These are phyloP conservation scores for Eucalyptus decipiens DNA, from an alignment of 345 rosid genomes.

Conservation along the genomic window DNA sequence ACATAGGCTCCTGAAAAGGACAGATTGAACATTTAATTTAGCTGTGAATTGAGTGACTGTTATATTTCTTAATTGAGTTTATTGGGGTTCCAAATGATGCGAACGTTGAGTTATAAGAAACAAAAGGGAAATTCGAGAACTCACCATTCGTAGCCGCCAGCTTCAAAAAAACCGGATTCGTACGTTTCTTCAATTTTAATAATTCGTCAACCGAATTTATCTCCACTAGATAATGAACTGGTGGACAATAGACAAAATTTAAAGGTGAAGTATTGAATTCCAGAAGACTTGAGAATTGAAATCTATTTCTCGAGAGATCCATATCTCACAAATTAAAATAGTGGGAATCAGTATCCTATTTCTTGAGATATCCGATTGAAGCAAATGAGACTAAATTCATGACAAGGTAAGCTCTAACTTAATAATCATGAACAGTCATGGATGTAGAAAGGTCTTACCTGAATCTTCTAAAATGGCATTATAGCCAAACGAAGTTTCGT, in stretches of 20 bases:
- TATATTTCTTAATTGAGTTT: too few relatives aligned
- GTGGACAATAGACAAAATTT: background rate
- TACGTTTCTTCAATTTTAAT: accelerated
- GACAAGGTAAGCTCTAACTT: too few relatives aligned
- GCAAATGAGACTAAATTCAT: too few relatives aligned
- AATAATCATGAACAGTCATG: background rate
- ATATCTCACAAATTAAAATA: too few relatives aligned
- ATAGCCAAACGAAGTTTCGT: background rate
- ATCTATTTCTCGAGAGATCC: too few relatives aligned
- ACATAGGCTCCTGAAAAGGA: background rate
- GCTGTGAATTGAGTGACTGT: accelerated
- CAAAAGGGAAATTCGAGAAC: background rate
- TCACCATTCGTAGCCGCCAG: accelerated
- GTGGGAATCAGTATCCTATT: too few relatives aligned
- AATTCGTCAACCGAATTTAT: accelerated
- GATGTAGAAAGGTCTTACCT: too few relatives aligned
- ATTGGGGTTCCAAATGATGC: background rate
- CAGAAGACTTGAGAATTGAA: too few relatives aligned
- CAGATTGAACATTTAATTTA: accelerated
- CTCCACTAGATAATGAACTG: background rate
- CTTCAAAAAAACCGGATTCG: background rate
- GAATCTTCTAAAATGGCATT: too few relatives aligned
- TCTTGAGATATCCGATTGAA: background rate
- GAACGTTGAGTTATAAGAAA: accelerated
- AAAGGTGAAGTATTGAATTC: too few relatives aligned